These are phyloP conservation scores for Chrysoporthe puriensis DNA, from an alignment of 2,329 filamentous ascomycete genomes.

Conservation along the genomic window DNA sequence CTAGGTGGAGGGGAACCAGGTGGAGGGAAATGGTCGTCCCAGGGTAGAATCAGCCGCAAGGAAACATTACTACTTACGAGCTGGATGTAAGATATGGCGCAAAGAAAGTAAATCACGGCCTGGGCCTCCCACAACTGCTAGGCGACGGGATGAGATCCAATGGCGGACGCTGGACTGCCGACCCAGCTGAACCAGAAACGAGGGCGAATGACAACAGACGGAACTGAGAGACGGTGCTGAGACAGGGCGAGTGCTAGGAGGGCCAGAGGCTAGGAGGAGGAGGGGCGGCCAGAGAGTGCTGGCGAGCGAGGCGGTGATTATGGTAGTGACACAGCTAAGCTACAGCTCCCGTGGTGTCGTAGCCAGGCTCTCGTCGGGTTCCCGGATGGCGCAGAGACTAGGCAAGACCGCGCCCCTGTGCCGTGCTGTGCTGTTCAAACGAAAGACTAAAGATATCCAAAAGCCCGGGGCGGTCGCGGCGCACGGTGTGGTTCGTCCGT, in stretches of 20 bases:
- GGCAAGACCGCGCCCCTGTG: not conserved
- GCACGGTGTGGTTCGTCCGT: constrained; percentile 11
- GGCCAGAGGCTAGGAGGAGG: constrained; percentile 13
- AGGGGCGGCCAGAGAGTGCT: not conserved
- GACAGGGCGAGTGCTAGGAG: constrained; percentile 16
- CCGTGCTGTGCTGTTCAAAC: constrained; percentile 13
- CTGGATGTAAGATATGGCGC: not conserved
- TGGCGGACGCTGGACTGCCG: constrained; percentile 6
- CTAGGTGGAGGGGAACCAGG: not conserved
- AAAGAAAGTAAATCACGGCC: constrained; percentile 12
- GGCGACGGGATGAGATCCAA: constrained; percentile 11
- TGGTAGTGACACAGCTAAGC: constrained; percentile 23
- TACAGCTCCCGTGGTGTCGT: constrained; percentile 11
- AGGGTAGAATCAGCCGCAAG: constrained; percentile 1
- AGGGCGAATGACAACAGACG: constrained; percentile 1
- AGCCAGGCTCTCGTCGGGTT: not conserved
- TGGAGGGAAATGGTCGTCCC: not conserved
- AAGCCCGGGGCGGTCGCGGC: constrained; percentile 6
- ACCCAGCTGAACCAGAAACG: constrained; percentile 3
- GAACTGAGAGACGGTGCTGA: constrained; percentile 11
- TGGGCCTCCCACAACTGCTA: constrained; percentile 4
- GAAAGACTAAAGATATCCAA: constrained; percentile 16
- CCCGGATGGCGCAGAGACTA: constrained; percentile 16
- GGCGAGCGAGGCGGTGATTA: constrained; percentile 18
- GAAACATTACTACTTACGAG: not conserved